Percentiles rank a stretch among this genome's conserved stretches.
Conservation (phyloP, 75 land plant genomes). For the Selaginella moellendorffii region DNA sequence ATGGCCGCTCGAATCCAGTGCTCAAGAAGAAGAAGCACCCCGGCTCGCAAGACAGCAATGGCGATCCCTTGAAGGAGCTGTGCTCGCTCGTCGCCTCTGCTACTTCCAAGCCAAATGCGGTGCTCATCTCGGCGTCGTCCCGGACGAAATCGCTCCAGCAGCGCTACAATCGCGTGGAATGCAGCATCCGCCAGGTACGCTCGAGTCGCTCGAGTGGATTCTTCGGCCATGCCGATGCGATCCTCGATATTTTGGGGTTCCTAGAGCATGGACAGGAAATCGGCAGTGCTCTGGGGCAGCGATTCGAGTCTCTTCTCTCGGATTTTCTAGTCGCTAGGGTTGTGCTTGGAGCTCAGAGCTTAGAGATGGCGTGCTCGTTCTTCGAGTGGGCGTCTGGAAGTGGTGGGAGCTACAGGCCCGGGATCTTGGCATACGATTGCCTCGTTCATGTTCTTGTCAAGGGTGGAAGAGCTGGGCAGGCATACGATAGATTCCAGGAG, state of each 20-base stretch:
- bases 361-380: not conserved
- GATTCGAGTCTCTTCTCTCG: not conserved
- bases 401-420: not conserved
- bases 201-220: not conserved
- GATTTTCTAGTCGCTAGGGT: not conserved
- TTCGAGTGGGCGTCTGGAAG: not conserved
- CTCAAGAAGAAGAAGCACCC: not conserved
- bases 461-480: not conserved
- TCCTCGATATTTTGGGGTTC: not conserved
- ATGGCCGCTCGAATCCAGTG: not conserved
- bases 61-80: not conserved
- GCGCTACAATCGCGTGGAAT: not conserved
- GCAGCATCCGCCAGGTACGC: not conserved
- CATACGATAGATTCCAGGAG: not conserved
- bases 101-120: not conserved
- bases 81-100: not conserved
- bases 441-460: not conserved
- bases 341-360: not conserved
- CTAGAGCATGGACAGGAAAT: not conserved
- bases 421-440: not conserved
- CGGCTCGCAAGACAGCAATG: not conserved
- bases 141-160: not conserved
- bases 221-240: not conserved
- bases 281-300: not conserved
- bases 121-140: not conserved